A percentile compares a stretch with the other conserved stretches of the same genome.
Evolutionary conservation across 2,329 filamentous ascomycete genomes (phyloP).

Genomic region (Niveomyces coronatus): DNA sequence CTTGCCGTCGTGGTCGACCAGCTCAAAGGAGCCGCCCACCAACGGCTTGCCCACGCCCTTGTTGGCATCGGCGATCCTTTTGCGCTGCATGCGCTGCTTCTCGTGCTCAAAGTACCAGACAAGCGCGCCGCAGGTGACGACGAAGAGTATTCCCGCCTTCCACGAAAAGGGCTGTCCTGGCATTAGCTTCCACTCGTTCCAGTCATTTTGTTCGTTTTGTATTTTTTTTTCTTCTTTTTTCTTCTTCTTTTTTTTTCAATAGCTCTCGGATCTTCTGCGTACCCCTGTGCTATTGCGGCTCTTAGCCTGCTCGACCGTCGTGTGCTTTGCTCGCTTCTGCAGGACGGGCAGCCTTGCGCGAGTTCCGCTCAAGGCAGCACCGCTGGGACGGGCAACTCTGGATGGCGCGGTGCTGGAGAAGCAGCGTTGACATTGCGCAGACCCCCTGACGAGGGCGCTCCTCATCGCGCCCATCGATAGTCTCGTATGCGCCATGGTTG

Average conservation of each 20-base stretch:
- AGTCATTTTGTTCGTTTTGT: not conserved
- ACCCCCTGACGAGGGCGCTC: constrained; percentile 21
- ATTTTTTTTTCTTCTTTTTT: not conserved
- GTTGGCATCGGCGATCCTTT: constrained; percentile 78
- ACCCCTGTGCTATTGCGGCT: constrained; percentile 47
- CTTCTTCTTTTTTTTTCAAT: no score
- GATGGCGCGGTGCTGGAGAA: constrained; percentile 26
- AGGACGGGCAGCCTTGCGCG: constrained; percentile 25
- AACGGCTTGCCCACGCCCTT: constrained; percentile 91
- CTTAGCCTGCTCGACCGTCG: constrained; percentile 49
- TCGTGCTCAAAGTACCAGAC: constrained; percentile 89
- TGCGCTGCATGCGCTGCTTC: constrained; percentile 82
- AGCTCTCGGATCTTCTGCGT: constrained; percentile 19
- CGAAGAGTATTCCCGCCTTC: constrained; percentile 80
- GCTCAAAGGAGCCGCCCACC: constrained; percentile 77
- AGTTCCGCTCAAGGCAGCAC: constrained; percentile 18
- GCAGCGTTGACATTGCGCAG: constrained; percentile 31
- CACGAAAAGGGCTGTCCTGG: constrained; percentile 72
- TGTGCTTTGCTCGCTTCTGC: constrained; percentile 32
- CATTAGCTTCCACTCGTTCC: constrained; percentile 9
- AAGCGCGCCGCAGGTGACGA: constrained; percentile 65
- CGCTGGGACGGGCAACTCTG: constrained; percentile 25
- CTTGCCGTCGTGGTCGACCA: constrained; percentile 73
- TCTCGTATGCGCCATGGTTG: constrained; percentile 29
- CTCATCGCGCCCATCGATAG: constrained; percentile 26